Conservation (phyloP, 2,329 filamentous ascomycete species). For the Mycogone perniciosa region DNA sequence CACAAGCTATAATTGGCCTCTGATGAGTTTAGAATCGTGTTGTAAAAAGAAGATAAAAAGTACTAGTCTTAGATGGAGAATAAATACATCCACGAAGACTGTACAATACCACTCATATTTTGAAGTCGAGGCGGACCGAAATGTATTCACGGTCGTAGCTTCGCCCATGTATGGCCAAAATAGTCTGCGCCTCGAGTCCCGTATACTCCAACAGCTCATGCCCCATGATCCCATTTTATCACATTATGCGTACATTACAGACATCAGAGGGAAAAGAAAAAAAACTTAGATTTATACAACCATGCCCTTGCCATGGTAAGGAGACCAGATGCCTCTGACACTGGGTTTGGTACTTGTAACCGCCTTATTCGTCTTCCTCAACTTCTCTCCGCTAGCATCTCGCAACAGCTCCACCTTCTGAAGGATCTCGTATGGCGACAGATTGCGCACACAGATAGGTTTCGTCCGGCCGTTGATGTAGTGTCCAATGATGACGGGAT, state of each 20-base stretch:
- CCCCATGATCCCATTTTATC: constrained; percentile 19
- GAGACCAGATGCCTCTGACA: constrained; percentile 65
- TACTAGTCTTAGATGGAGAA: neutral
- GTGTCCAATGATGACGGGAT: constrained; percentile 81
- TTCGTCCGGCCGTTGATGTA: constrained; percentile 90
- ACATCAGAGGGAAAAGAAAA: neutral
- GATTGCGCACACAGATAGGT: constrained; percentile 80
- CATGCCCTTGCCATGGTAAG: constrained; percentile 58
- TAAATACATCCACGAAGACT: neutral
- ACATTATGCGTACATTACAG: constrained; percentile 23
- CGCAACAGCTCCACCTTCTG: constrained; percentile 70
- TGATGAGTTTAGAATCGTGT: neutral
- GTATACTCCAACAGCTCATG: constrained; percentile 24
- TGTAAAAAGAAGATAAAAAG: neutral
- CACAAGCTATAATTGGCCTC: constrained; percentile 35
- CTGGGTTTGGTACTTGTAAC: constrained; percentile 58
- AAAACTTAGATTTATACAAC: constrained; percentile 35
- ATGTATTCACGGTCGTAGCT: neutral
- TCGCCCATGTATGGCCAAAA: neutral
- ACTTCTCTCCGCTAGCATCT: constrained; percentile 69
- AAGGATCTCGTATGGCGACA: constrained; percentile 72
- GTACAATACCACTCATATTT: neutral
- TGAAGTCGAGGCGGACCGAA: neutral
- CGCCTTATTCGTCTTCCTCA: constrained; percentile 57
- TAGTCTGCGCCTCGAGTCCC: constrained; percentile 1